Conservation (phyloP, 2,329 filamentous ascomycete species). For the Colletotrichum tropicale region DNA sequence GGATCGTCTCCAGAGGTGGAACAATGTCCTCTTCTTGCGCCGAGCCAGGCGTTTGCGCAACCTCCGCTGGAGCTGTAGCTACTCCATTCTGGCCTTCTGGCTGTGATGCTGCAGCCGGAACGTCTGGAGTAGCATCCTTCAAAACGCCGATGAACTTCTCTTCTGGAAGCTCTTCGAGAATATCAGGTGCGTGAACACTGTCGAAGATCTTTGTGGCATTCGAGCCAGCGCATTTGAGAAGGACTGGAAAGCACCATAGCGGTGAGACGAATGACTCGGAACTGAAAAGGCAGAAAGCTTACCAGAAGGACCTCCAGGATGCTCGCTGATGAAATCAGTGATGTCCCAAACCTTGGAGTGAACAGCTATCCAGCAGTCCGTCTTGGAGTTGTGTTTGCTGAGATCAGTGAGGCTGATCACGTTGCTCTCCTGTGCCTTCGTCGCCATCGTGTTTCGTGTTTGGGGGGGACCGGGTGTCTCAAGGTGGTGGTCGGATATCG, state of each 20-base stretch:
- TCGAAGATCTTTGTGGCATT: constrained; percentile 39
- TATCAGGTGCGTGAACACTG: constrained; percentile 32
- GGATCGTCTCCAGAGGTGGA: constrained; percentile 32
- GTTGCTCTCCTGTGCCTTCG: neutral
- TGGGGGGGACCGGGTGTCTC: neutral
- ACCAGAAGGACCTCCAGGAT: constrained; percentile 41
- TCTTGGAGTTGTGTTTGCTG: constrained; percentile 49
- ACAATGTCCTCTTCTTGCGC: constrained; percentile 50
- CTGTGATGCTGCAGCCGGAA: constrained; percentile 42
- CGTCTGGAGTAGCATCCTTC: constrained; percentile 33
- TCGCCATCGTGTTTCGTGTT: neutral
- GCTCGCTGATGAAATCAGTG: constrained; percentile 61
- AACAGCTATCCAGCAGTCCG: constrained; percentile 70
- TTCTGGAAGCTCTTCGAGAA: constrained; percentile 30
- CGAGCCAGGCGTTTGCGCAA: constrained; percentile 24
- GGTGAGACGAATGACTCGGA: neutral
- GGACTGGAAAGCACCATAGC: constrained; percentile 42
- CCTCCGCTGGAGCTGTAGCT: neutral
- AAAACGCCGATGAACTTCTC: constrained; percentile 29
- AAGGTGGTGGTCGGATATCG: neutral
- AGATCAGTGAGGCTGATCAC: constrained; percentile 39
- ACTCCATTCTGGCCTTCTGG: constrained; percentile 45
- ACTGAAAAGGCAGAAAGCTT: neutral
- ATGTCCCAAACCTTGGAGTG: constrained; percentile 73
- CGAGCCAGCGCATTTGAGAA: constrained; percentile 41